Base-by-base conservation (phyloP, 2,329 filamentous ascomycete species). In the Aspergillus neotritici region DNA sequence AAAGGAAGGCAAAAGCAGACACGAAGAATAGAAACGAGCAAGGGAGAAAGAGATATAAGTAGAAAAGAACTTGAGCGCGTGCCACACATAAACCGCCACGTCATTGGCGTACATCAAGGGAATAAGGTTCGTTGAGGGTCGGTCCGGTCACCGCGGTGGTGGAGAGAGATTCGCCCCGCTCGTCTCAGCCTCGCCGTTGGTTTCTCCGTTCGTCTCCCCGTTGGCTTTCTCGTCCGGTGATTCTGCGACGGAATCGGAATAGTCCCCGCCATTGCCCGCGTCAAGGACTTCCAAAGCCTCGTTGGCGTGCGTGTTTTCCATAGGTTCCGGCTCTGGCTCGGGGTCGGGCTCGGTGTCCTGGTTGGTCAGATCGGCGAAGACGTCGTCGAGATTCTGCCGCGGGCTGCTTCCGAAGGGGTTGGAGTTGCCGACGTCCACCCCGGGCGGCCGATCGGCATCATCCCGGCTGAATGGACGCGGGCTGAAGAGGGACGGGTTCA, bases 301-400 rank as follows among this genome's bases (percentile, higher is more conserved):
- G 32, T 68, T 71, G 6, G 69, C 69, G 51, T 73, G 69, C n/a
- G 65, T 67, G 21, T 70, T 69, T 40, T 71, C 67, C 60, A 67
- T 63, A 10, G 51, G 59, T 53, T 58, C 60, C 36, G 55, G 50
- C 16, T 60, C 61, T 4, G 49, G 39, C 35, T 62, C 61, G 9
- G 52, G 38, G 12, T 66, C 63, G 5, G 54, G 52, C 7, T 69
- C 66, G 8, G 51, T 58, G 46, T 72, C 68, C 45, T 71, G 66
- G 41, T 71, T 70, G 2, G 68, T 72, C 43, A 73, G 53, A 38
- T 72, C 70, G 8, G 67, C 69, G 51, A 73, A 74, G 14, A 73
- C 64, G 44, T 70, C 67, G 46, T 70, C 69, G 40, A 70, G 50
- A 34, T 67, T 58, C 40, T 62, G 60, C 13, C 65, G 66, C 47